Evolutionary conservation across 2,329 filamentous ascomycete species (phyloP), one percentile per base, ranked within the genome.

Genomic region (Juglanconis oblonga): DNA sequence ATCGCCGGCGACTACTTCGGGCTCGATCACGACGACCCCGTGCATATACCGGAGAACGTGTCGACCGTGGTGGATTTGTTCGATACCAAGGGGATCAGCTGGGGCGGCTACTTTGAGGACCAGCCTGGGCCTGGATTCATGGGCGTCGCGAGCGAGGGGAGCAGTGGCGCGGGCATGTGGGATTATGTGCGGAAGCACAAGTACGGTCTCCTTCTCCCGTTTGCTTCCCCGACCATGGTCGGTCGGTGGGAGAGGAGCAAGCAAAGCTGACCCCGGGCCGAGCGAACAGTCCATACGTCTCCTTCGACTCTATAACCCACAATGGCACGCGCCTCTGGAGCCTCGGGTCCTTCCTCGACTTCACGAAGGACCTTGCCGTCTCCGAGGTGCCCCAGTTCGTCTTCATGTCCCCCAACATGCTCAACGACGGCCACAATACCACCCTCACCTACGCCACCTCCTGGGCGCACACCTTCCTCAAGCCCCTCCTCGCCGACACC

Each of bases 1-100:
- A 81, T 88, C 50, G 84, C 82, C 36, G 90, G 89, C 57, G 89
- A 91, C 73, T 87, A 88, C 73, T 81, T 79, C 63, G 79, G 79
- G 1, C 63, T 79, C 40, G 71, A 82, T 64, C 74, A 81, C 62
- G 79, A 81, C 66, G 73, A 72, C 8, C 70, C 73, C 42, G 71
- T 80, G 6, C 72, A 73, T 45, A 70, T 81, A 24, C 77, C 78
- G 1, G 62, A 69, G 35, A 79, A 80, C 59, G 75, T 81, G 13
- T 77, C 75, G 9, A 81, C 77, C 1, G 66, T 81, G 29, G 76
- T 78, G 17, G 79, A 81, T 67, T 65, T 81, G 38, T 70, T 81
- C 10, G 78, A 80, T 36, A 68, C 66, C 53, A 72, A 71, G 57
- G 51, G 67, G 3, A 74, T 80, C 50, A 68, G 69, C 33, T 81